Evolutionary conservation across 768 basidiomycete species (phyloP), one percentile per base, ranked within the genome.

Genomic region (Rhodocollybia butyracea): DNA sequence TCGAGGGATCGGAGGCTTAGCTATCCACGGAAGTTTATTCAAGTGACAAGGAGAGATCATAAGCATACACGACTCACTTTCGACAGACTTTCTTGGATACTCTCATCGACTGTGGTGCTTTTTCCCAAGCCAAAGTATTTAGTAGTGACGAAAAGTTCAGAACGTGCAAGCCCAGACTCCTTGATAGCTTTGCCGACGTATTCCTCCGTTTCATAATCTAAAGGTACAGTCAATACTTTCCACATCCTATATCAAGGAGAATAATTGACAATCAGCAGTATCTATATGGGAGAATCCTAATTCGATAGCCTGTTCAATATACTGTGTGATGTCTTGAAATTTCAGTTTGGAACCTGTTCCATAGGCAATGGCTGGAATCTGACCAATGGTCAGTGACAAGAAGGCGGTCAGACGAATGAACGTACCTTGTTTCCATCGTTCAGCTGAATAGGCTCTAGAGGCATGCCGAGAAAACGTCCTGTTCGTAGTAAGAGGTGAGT

Each of bases 351-450:
- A 45, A 75, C 6, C 85, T 84, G 84, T 80, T 1, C 86, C 85
- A 65, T 78, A 86, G 0, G 84, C 85, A 54, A 88, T 80, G 17
- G 69, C 66, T 12, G 86, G 86, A 42, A 88, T 79, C 82, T 85
- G 7, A 17, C 54, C 24, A 24, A 36, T 15, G n/a, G 8, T 8
- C 10, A 13, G 57, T 4, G 46, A 31, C 7, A 31, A 53, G 13
- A 10, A 38, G 34, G 24, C 13, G 30, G 43, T 50, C 32, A 15
- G 30, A 27, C 5, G 6, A 21, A 8, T 2, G 7, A 1, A 41
- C 2, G 57, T 32, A 71, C 75, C 64, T 73, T 64, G 61, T 72
- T 65, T 26, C 78, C 76, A 51, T 79, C 75, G 57, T 76, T 74
- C 38, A 81, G 64, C 6, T 54, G 40, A 46, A 76, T 65, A 21